A percentile compares a stretch with the other conserved stretches of the same genome.
Evolutionary conservation across 108 stramenopile genomes (phyloP).

Genomic region (Cyclotella sp.): DNA sequence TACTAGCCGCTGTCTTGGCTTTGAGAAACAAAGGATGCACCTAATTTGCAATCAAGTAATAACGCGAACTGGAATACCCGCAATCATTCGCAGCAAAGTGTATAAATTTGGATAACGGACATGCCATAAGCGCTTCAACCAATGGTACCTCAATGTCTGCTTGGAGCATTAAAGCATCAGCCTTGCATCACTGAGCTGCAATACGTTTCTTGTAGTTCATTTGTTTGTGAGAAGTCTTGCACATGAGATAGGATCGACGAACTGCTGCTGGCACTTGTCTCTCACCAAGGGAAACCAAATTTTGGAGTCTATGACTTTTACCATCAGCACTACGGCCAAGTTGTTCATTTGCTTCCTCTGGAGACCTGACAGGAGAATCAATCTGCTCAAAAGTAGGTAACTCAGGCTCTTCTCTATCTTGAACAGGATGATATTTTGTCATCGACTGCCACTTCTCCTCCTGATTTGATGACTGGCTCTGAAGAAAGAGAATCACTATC

Average conservation of each 20-base stretch:
- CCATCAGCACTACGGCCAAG: conserved; percentile 5
- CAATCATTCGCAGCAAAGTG: background rate
- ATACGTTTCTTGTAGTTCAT: no score
- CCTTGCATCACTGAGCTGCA: no score
- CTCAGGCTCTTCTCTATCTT: background rate
- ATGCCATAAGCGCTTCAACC: background rate
- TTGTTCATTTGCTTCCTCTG: background rate
- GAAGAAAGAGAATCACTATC: conserved; percentile 3
- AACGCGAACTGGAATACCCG: background rate
- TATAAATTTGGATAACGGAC: no score
- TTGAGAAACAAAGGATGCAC: no score
- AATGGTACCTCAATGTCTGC: background rate
- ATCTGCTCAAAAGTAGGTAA: no score
- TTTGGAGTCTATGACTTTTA: background rate
- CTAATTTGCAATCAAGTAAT: no score
- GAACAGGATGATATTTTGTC: background rate
- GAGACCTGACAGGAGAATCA: background rate
- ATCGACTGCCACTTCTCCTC: background rate
- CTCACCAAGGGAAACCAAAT: background rate
- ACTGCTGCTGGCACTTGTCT: background rate
- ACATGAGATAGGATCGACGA: background rate
- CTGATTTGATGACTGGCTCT: no score
- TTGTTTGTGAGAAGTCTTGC: background rate
- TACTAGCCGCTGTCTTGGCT: background rate
- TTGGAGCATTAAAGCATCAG: no score